Base-by-base conservation (phyloP, 2,329 filamentous ascomycete genomes). In the Fusarium pseudocircinatum region DNA sequence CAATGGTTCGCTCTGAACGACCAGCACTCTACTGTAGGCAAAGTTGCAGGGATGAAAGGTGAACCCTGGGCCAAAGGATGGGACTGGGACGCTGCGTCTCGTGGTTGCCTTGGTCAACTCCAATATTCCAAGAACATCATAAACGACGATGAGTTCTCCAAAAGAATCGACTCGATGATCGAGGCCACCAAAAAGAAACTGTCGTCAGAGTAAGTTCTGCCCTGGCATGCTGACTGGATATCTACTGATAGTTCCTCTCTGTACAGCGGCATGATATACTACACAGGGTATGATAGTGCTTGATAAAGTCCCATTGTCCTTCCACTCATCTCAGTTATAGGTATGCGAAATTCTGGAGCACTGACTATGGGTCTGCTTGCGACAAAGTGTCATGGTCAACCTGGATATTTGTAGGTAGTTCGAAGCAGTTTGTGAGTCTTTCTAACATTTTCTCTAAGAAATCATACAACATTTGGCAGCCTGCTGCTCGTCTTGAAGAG, bases 261-360 rank as follows among this genome's bases (percentile, higher is more conserved):
- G 2, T 24, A 4, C 2, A 70, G 67, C 1, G 64, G 64, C 5
- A 64, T 68, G 59, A 53, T 69, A n/a, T 69, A 69, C 16, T 63
- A 67, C 11, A 69, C 63, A 3, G 67, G 67, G 66, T 50, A 49
- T 18, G 20, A 6, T 30, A 32, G 15, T 13, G 2, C 46, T 30
- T 2, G 46, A 18, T 30, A 8, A 18, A n/a, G 6, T 13, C 8
- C 34, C 22, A n/a, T 4, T 3, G 2, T 0, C 7, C 47, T 20
- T 10, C 4, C n/a, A 0, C 49, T 36, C 18, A 52, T 24, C 8
- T 26, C 16, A 4, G 6, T 3, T 22, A 13, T 6, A 69, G 63
- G 5, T 67, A 75, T 22, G 70, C 72, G 2, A 72, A 75, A 16
- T 75, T 73, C 15, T 58, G 40, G 40, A 58, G 60, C 16, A 62